A percentile compares a stretch with the other conserved stretches of the same genome.
Evolutionary conservation across 208 protist species (phyloP).

Genomic region (Trypanosoma platydactyli): DNA sequence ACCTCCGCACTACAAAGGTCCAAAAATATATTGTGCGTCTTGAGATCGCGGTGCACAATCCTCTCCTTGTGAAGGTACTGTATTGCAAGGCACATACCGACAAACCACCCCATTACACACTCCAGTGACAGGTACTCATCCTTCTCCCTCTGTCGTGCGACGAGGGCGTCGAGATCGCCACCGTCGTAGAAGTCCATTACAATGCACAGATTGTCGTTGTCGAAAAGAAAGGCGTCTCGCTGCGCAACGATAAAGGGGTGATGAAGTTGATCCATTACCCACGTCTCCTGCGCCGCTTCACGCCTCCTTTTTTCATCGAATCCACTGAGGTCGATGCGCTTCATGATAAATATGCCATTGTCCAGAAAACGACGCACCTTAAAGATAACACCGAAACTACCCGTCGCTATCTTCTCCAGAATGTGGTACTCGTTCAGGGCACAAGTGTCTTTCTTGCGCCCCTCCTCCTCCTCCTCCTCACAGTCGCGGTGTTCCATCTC

Average conservation of each 20-base stretch:
- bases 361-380: constrained; percentile 59
- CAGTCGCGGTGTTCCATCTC: too few species aligned
- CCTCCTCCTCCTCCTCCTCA: neutral
- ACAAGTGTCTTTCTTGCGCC: neutral
- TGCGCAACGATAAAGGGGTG: constrained; percentile 83
- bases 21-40: constrained; percentile 91
- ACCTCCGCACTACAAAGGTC: constrained; percentile 46
- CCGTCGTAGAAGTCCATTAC: constrained; percentile 92
- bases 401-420: constrained; percentile 78
- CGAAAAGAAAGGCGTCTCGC: constrained; percentile 81
- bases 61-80: constrained; percentile 80
- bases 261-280: constrained; percentile 74
- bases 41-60: constrained; percentile 90
- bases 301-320: constrained; percentile 54
- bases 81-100: constrained; percentile 73
- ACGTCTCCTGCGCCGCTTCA: constrained; percentile 73
- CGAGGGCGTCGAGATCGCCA: constrained; percentile 76
- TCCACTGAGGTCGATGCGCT: constrained; percentile 74
- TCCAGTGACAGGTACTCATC: constrained; percentile 67
- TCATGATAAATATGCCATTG: constrained; percentile 71
- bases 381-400: constrained; percentile 85
- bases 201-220: constrained; percentile 80
- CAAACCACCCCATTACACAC: constrained; percentile 81
- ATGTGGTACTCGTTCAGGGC: constrained; percentile 66
- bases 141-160: constrained; percentile 58